Conservation (phyloP, 164 flowering plant species). For the Stephania yunnanensis region DNA sequence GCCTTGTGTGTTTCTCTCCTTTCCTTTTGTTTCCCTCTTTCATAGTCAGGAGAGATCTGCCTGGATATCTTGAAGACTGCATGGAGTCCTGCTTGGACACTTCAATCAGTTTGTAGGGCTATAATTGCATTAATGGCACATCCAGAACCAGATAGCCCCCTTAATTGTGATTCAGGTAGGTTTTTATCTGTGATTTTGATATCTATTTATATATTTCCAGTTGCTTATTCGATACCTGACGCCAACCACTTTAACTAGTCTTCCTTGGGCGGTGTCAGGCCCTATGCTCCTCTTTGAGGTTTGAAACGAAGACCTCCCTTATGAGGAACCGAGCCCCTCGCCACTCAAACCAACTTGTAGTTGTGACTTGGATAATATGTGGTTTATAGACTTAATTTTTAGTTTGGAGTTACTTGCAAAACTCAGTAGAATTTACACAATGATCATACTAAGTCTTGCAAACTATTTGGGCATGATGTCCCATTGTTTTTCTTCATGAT, state of each 20-base stretch:
- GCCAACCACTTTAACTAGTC: too few relatives aligned
- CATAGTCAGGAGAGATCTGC: constrained; percentile 95
- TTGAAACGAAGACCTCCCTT: too few relatives aligned
- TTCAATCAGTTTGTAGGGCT: constrained; percentile 97
- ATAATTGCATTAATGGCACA: constrained; percentile 98
- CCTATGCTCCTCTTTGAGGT: too few relatives aligned
- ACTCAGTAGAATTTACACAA: too few relatives aligned
- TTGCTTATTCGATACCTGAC: too few relatives aligned
- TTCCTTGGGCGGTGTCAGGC: too few relatives aligned
- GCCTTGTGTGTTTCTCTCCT: neutral
- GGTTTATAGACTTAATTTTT: neutral
- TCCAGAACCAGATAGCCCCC: constrained; percentile 96
- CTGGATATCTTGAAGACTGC: constrained; percentile 96
- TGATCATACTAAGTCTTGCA: neutral
- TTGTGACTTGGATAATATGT: neutral
- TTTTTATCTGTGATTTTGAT: neutral
- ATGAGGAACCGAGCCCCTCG: too few relatives aligned
- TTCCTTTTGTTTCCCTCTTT: neutral
- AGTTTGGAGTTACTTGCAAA: neutral
- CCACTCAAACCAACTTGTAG: too few relatives aligned
- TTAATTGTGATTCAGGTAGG: constrained; percentile 93
- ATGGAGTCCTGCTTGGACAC: constrained; percentile 99
- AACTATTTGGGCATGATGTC: neutral
- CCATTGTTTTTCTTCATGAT: too few relatives aligned
- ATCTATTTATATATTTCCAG: too few relatives aligned